Evolutionary conservation across 768 basidiomycete genomes (phyloP).

Genomic region (Amylocystis lapponica): DNA sequence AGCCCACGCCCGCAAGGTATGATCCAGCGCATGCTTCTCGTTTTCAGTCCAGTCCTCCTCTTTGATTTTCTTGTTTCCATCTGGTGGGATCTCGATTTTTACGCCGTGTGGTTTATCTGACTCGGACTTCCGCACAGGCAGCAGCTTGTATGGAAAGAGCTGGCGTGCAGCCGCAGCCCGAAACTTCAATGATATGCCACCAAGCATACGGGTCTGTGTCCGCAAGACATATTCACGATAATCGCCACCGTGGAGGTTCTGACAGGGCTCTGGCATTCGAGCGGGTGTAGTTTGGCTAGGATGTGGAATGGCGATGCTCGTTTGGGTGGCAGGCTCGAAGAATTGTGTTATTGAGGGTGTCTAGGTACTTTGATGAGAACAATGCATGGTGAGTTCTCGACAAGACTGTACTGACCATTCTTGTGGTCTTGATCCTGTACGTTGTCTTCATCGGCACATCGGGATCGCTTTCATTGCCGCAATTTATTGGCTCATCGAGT

Average conservation of each 20-base stretch:
- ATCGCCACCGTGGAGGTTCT: constrained; percentile 1
- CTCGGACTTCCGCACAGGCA: not conserved
- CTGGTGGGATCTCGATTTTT: not conserved
- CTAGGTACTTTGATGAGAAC: not conserved
- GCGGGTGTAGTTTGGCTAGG: not conserved
- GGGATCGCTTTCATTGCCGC: no score
- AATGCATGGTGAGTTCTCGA: not conserved
- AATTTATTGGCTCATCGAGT: no score
- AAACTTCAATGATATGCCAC: not conserved
- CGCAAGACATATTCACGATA: constrained; percentile 3
- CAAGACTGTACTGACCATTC: not conserved
- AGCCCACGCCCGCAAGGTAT: not conserved
- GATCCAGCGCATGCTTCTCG: not conserved
- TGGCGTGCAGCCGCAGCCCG: not conserved
- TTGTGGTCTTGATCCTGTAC: no score
- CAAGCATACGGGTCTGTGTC: constrained; percentile 3
- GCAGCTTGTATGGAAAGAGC: not conserved
- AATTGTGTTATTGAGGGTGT: not conserved
- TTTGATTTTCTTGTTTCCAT: not conserved
- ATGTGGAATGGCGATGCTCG: not conserved
- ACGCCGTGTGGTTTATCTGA: not conserved
- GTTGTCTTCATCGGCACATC: no score
- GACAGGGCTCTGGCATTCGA: not conserved
- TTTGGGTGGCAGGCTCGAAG: no score
- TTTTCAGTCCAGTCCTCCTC: not conserved